Conservation (phyloP, 2,329 filamentous ascomycete species). For the Monosporascus sp. region DNA sequence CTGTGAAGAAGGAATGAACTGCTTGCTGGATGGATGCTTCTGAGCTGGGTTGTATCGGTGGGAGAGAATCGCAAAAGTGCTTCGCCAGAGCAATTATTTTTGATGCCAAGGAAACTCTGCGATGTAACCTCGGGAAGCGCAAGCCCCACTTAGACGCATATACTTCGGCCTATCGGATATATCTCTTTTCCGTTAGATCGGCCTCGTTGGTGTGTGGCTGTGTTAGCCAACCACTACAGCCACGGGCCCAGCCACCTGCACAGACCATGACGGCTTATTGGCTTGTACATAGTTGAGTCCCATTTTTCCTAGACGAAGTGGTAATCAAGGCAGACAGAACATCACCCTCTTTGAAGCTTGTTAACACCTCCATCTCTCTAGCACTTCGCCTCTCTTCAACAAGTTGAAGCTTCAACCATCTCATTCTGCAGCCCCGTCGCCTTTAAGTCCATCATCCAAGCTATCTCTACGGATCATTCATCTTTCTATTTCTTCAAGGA, state of each 20-base stretch:
- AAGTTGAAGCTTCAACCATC: conserved; percentile 7
- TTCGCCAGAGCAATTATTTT: background rate
- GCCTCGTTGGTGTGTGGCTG: too few species aligned
- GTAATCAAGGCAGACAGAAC: background rate
- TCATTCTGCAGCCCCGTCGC: conserved; percentile 5
- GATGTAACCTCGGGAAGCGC: too few species aligned
- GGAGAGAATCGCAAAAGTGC: background rate
- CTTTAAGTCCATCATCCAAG: conserved; percentile 6
- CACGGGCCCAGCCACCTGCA: too few species aligned
- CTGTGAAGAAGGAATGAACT: conserved; percentile 28
- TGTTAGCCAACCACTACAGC: too few species aligned
- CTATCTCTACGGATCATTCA: conserved; percentile 1
- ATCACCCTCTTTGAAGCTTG: background rate
- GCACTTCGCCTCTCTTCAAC: conserved; percentile 5
- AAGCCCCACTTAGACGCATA: too few species aligned
- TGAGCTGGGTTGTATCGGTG: conserved; percentile 2
- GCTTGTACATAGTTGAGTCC: too few species aligned
- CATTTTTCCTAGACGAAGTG: background rate
- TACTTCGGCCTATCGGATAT: too few species aligned
- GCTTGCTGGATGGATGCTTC: conserved; percentile 2
- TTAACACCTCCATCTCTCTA: background rate
- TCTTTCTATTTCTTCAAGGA: conserved; percentile 7
- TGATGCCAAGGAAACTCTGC: too few species aligned
- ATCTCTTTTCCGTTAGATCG: too few species aligned
- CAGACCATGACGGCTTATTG: too few species aligned